Evolutionary conservation across 192 early-diverging fungal genomes (phyloP), one percentile per base, ranked within the genome.

Genomic region (Rhizophagus clarus): DNA sequence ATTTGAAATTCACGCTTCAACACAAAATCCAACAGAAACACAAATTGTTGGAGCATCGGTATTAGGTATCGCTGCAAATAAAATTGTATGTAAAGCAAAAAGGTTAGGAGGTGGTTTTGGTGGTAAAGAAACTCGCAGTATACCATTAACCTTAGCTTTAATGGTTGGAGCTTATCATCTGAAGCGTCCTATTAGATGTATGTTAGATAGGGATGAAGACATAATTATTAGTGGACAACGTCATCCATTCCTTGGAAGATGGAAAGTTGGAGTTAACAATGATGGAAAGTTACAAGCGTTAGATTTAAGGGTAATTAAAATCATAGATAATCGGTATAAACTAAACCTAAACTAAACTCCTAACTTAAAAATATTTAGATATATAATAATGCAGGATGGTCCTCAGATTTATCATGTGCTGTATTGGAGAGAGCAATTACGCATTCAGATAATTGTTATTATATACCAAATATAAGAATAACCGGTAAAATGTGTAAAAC

Each of bases 61-160:
- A 32, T 89, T 96, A n/a, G 95, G 94, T 12, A 85, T 95, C 76
- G 86, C 90, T 0, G 84, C 89, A 12, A 92, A 91, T 82, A 91
- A 91, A 76, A 77, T 97, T 67, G 86, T 91, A 61, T 91, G 90
- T 81, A 91, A 91, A 47, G 93, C 95, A 66, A 96, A 95, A 87
- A 91, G 96, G 63, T 79, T 97, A 62, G 96, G 96, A 72, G 96
- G 96, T 61, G 96, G 94, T 17, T 97, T 97, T 82, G 96, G 96
- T 71, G 96, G 93, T 70, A 93, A 93, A 72, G 89, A 92, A 76
- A 87, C 89, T 60, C 88, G 94, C n/a, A 88, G 92, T 3, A 87
- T 89, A 28, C 87, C 90, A 61, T 80, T 97, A 22, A 74, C 90
- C 31, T 87, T 90, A 11, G 90, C 88, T 37, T 82, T 93, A 37